These are phyloP conservation scores for Deakozyma indianensis DNA, from an alignment of 805 yeast species.

Conservation along the genomic window DNA sequence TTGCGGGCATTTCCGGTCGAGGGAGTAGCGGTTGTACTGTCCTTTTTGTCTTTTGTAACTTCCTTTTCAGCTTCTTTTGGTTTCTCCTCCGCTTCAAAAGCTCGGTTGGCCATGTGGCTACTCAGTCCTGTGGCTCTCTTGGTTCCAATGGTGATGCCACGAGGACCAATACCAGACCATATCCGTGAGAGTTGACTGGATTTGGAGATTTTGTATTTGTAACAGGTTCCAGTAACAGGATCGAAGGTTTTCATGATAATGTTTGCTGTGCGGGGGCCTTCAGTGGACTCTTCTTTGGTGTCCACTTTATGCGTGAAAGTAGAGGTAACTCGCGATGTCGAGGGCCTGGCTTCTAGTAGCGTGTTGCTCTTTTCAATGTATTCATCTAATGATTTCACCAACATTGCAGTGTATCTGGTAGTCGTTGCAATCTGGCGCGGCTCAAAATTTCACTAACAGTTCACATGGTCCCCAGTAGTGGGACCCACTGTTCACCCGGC, in stretches of 20 bases:
- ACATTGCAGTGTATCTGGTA: background rate
- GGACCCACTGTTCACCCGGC: too few species aligned
- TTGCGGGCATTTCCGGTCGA: background rate
- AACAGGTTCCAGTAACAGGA: constrained; percentile 46
- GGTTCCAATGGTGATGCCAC: background rate
- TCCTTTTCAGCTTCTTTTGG: constrained; percentile 1
- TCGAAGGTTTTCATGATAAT: constrained; percentile 49
- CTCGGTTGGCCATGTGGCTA: constrained; percentile 16
- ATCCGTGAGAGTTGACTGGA: constrained; percentile 62
- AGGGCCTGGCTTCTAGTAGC: constrained; percentile 30
- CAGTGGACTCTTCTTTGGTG: constrained; percentile 16
- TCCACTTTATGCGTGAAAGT: constrained; percentile 24
- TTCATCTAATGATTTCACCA: constrained; percentile 19
- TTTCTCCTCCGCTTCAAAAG: constrained; percentile 9
- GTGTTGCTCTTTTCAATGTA: constrained; percentile 29
- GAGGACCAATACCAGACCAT: constrained; percentile 51
- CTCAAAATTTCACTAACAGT: too few species aligned
- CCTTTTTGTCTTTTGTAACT: background rate
- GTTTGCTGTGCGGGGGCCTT: constrained; percentile 18
- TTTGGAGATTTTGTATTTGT: constrained; percentile 43
- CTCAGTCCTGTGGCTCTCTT: constrained; percentile 14
- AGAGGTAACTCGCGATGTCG: constrained; percentile 19
- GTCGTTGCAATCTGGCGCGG: too few species aligned
- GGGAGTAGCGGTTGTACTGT: background rate
- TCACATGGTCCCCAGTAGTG: too few species aligned